Evolutionary conservation across 148 eudicot genomes (phyloP).

Genomic region (Oxyria digyna): DNA sequence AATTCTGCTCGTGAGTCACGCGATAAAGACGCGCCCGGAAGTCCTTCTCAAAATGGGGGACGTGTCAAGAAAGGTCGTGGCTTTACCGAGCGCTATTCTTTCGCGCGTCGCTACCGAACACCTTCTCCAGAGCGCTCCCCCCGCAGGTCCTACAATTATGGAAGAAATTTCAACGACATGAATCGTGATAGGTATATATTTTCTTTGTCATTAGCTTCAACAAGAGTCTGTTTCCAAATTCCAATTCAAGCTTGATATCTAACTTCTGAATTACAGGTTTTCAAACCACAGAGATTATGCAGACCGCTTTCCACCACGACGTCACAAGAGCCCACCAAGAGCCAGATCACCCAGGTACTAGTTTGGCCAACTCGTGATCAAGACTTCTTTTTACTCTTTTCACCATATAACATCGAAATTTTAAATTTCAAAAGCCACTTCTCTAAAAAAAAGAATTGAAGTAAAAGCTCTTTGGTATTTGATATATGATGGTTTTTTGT

Average conservation of each 20-base stretch:
- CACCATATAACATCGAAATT: no score
- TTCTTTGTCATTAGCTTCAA: slow-evolving; percentile 4
- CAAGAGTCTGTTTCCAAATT: neutral
- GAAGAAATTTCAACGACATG: slow-evolving; percentile 44
- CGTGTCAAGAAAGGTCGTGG: slow-evolving; percentile 93
- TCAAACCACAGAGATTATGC: slow-evolving; percentile 48
- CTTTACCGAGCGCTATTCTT: slow-evolving; percentile 66
- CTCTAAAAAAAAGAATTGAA: no score
- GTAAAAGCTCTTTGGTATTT: neutral
- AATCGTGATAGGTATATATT: slow-evolving; percentile 61
- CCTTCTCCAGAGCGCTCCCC: slow-evolving; percentile 87
- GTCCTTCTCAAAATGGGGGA: slow-evolving; percentile 71
- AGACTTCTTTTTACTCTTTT: no score
- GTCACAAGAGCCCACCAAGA: slow-evolving; percentile 68
- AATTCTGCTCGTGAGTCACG: slow-evolving; percentile 24
- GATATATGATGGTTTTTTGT: neutral
- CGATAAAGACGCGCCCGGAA: slow-evolving; percentile 30
- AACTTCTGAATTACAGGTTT: slow-evolving; percentile 24
- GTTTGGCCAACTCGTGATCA: neutral
- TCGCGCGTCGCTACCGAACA: slow-evolving; percentile 75
- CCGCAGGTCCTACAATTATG: slow-evolving; percentile 50
- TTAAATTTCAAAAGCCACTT: no score
- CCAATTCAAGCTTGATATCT: neutral
- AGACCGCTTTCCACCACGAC: slow-evolving; percentile 57
- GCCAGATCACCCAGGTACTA: slow-evolving; percentile 70